Conservation (phyloP, 306 rosid genomes). For the Vicia villosa region DNA sequence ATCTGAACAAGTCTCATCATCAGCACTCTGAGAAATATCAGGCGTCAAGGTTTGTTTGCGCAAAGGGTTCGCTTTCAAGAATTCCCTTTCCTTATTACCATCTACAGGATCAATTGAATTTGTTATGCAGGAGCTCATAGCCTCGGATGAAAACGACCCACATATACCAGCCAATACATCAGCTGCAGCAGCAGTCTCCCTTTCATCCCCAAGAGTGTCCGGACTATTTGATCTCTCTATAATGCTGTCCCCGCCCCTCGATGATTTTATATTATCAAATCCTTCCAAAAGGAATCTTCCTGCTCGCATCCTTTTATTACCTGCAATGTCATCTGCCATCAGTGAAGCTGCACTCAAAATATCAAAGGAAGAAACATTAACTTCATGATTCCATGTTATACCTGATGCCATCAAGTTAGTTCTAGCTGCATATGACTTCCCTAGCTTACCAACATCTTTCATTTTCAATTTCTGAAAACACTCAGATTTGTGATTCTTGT, state of each 20-base stretch:
- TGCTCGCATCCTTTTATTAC: constrained; percentile 49
- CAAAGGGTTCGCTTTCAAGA: constrained; percentile 47
- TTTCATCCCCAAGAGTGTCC: constrained; percentile 66
- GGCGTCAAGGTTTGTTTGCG: constrained; percentile 42
- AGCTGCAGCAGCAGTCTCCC: constrained; percentile 84
- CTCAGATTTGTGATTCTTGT: constrained; percentile 88
- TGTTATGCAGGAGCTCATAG: constrained; percentile 80
- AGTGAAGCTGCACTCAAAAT: constrained; percentile 83
- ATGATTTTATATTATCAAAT: constrained; percentile 43
- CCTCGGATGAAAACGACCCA: constrained; percentile 84
- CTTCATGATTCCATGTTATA: constrained; percentile 76
- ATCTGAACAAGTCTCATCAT: constrained; percentile 88
- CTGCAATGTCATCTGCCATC: constrained; percentile 58
- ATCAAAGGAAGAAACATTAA: constrained; percentile 75
- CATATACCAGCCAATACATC: constrained; percentile 92
- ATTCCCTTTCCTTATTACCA: constrained; percentile 54
- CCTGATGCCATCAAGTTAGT: constrained; percentile 61
- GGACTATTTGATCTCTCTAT: constrained; percentile 53
- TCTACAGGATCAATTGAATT: constrained; percentile 72
- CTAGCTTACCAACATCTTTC: constrained; percentile 60
- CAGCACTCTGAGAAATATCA: constrained; percentile 55
- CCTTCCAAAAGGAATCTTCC: constrained; percentile 56
- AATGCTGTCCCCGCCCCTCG: constrained; percentile 42
- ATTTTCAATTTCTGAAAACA: constrained; percentile 69
- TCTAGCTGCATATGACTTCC: constrained; percentile 50